Evolutionary conservation across 2,329 filamentous ascomycete species (phyloP), one percentile per base, ranked within the genome.

Genomic region (Huntiella decipiens): DNA sequence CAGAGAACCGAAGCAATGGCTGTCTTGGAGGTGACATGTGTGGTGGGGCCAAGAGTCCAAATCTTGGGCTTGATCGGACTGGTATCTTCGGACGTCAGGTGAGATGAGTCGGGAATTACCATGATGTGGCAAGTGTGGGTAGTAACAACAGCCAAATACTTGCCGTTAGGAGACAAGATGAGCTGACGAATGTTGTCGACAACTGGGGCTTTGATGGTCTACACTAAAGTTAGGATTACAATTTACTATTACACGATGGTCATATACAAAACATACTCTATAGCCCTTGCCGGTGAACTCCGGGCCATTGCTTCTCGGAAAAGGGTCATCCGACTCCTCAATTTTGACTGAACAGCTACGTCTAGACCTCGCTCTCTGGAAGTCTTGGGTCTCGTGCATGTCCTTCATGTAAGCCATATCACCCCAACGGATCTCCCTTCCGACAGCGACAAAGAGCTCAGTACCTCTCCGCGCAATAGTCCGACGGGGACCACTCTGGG

Each of bases 341-440:
- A 62, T 62, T 58, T 73, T 73, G 53, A 71, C 60, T 8, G 38
- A 40, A 8, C 43, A 36, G 19, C 48, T 44, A 10, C 44, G 28
- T 45, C 47, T 32, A 33, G 45, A 47, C 36, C 42, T 48, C 34
- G 49, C 51, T 42, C 48, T 55, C 15, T 16, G 33, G 13, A 43
- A 34, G 17, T 43, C 40, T 45, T 48, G 56, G 32, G 44, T 47
- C 36, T 51, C 53, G 13, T 56, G 53, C 45, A 62, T 63, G 51
- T 77, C 82, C 64, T 92, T 93, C 56, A 96, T 61, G 49, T 79
- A 74, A 44, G 77, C 74, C 46, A 98, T 64, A 61, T 94, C 84
- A 7, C 82, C 79, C 86, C 91, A 98, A 60, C 87, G 73, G 51
- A 98, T 81, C 61, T 96, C 84, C 54, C 81, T 87, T 42, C 87